A percentile compares a stretch with the other conserved stretches of the same genome.
These are phyloP conservation scores for Colletotrichum destructivum DNA, from an alignment of 2,329 filamentous ascomycete genomes.

Conservation along the genomic window DNA sequence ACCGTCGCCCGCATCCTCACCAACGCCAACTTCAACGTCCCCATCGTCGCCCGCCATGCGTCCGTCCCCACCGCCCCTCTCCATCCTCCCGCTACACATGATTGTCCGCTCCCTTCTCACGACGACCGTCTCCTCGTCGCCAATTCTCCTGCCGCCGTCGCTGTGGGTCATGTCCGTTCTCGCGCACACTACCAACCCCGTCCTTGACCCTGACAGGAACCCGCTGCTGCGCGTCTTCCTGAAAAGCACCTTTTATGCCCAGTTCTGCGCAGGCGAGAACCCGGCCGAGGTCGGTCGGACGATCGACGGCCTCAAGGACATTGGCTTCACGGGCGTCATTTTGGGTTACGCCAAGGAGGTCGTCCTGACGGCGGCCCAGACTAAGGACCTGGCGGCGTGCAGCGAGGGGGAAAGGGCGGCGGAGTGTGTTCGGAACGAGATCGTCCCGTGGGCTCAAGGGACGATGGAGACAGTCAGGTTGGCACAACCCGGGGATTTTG, in stretches of 20 bases:
- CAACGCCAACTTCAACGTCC: background rate
- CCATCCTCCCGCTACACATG: constrained; percentile 76
- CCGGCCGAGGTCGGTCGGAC: constrained; percentile 77
- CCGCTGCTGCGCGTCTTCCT: constrained; percentile 78
- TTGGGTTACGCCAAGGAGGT: constrained; percentile 89
- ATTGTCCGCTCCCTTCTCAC: constrained; percentile 80
- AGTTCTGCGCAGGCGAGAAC: constrained; percentile 91
- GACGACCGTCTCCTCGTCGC: constrained; percentile 79
- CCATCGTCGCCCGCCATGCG: background rate
- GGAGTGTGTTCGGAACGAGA: constrained; percentile 69
- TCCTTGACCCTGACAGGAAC: constrained; percentile 84
- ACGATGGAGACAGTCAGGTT: constrained; percentile 82
- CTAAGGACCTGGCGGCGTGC: constrained; percentile 58
- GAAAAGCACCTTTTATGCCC: constrained; percentile 88
- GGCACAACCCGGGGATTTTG: constrained; percentile 76
- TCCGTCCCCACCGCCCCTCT: constrained; percentile 66
- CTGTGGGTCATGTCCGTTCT: constrained; percentile 77
- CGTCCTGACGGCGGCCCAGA: constrained; percentile 73
- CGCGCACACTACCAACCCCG: constrained; percentile 75
- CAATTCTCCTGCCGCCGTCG: constrained; percentile 77
- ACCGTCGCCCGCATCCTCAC: background rate
- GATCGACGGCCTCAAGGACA: constrained; percentile 75
- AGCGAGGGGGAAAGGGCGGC: constrained; percentile 65
- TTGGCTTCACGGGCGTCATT: constrained; percentile 88
- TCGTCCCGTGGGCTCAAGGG: constrained; percentile 80